Evolutionary conservation across 2,329 filamentous ascomycete genomes (phyloP).

Genomic region (Colletotrichum echinochloae): DNA sequence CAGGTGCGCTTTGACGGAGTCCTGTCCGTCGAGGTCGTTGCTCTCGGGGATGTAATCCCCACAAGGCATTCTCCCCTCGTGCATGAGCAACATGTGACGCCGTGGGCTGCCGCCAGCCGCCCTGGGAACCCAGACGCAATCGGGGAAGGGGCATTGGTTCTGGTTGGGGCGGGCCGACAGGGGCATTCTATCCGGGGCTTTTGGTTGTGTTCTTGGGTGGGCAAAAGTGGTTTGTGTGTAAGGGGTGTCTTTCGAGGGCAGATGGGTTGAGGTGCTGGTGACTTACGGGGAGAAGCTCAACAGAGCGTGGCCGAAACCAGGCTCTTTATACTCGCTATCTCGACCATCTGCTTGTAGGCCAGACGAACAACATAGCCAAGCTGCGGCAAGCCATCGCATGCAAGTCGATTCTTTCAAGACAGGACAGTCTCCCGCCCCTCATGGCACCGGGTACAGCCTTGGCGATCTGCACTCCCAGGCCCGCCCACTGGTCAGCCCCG

Average conservation of each 20-base stretch:
- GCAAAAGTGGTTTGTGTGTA: not conserved
- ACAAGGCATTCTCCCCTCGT: not conserved
- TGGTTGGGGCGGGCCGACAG: not conserved
- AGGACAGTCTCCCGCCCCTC: too few species aligned
- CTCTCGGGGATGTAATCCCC: not conserved
- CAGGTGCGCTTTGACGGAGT: not conserved
- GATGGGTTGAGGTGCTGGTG: not conserved
- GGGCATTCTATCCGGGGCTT: not conserved
- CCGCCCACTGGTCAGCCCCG: too few species aligned
- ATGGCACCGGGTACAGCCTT: not conserved
- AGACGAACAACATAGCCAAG: not conserved
- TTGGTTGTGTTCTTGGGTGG: too few species aligned
- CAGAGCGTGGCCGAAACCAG: not conserved
- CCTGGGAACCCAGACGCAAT: not conserved
- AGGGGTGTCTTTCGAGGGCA: not conserved
- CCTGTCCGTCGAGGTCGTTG: not conserved
- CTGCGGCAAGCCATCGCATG: not conserved
- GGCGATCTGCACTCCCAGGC: not conserved
- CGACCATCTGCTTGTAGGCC: not conserved
- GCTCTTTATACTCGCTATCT: not conserved
- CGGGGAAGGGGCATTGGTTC: not conserved
- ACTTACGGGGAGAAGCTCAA: not conserved
- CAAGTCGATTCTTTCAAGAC: not conserved
- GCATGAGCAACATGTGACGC: not conserved
- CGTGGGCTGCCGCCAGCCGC: fast-evolving